Evolutionary conservation across 768 basidiomycete species (phyloP).

Genomic region (Pleurotus ostreatus): DNA sequence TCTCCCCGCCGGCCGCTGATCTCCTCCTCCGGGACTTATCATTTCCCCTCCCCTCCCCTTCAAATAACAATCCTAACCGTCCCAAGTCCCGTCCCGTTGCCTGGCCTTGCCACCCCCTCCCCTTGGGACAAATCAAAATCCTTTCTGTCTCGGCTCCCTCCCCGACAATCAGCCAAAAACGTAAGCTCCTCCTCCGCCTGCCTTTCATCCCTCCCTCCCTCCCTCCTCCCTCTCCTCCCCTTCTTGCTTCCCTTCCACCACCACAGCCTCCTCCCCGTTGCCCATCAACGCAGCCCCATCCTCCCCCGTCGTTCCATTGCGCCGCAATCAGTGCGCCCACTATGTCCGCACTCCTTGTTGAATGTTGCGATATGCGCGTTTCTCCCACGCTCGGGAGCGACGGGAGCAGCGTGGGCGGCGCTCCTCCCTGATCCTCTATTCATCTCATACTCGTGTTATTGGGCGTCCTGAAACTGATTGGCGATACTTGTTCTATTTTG

Average conservation of each 20-base stretch:
- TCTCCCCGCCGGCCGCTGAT: not conserved
- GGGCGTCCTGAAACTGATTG: not conserved
- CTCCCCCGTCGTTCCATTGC: no score
- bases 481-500: not conserved
- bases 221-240: conserved; percentile 5
- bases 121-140: conserved; percentile 4
- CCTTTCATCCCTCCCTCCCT: conserved; percentile 7
- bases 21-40: not conserved
- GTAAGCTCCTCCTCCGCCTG: conserved; percentile 5
- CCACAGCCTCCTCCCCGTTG: not conserved
- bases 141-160: not conserved
- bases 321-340: no score
- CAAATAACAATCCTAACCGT: not conserved
- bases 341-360: not conserved
- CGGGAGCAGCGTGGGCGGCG: not conserved
- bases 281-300: not conserved
- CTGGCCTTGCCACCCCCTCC: not conserved
- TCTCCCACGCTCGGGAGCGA: not conserved
- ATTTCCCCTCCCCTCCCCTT: not conserved
- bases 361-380: not conserved
- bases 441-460: not conserved
- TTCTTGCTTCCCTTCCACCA: conserved; percentile 3
- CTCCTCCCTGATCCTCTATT: not conserved
- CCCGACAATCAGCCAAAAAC: conserved; percentile 1
- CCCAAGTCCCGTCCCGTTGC: conserved; percentile 3